Conservation (phyloP, 2,329 filamentous ascomycete species). For the Mariannaea elegans region DNA sequence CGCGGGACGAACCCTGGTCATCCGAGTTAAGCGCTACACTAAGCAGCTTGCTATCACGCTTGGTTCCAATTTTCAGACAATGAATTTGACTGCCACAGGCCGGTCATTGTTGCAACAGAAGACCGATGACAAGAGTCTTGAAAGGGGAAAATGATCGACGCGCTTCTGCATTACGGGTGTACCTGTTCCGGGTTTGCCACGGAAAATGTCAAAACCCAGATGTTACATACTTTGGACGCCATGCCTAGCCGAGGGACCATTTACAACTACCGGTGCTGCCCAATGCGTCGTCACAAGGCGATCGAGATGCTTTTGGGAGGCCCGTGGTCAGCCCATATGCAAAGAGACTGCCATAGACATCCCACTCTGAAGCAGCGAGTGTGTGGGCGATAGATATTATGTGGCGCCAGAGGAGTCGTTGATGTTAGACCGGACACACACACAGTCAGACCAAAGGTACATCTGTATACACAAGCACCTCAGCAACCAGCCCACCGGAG, state of each 20-base stretch:
- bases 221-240: conserved; percentile 4
- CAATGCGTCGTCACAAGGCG: conserved; percentile 2
- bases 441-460: background rate
- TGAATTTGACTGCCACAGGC: no score
- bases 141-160: background rate
- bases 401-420: no score
- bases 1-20: background rate
- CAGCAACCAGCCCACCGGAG: background rate
- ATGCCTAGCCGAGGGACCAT: background rate
- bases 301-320: conserved; percentile 5
- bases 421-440: background rate
- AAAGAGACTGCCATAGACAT: background rate
- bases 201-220: conserved; percentile 1
- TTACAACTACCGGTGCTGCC: background rate
- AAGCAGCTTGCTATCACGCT: conserved; percentile 9
- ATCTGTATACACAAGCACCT: background rate
- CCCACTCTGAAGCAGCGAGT: background rate
- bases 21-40: background rate
- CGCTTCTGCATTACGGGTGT: background rate
- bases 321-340: conserved; percentile 1
- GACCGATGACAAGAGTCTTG: background rate
- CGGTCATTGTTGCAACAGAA: background rate
- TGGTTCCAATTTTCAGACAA: background rate
- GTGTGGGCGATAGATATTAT: background rate
- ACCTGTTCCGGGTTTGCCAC: conserved; percentile 14